Percentiles rank a stretch among this genome's conserved stretches.
Evolutionary conservation across 305 asterid genomes (phyloP).

Genomic region (Vinca major): DNA sequence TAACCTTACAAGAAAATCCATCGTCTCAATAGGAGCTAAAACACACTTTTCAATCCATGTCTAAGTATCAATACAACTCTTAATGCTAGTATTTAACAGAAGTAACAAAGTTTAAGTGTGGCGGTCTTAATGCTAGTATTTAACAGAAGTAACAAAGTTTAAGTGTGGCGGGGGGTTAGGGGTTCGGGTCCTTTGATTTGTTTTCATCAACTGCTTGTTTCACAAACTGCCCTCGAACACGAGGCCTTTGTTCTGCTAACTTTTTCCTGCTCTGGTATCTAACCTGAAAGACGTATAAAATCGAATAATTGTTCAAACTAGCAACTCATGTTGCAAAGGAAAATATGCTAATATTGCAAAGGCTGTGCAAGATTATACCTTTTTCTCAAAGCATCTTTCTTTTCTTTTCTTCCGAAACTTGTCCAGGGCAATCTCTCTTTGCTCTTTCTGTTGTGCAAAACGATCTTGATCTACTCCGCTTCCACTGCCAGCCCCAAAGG

Average conservation of each 20-base stretch:
- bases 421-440: slow-evolving; percentile 36
- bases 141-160: slow-evolving; percentile 4
- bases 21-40: too few relatives aligned
- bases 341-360: neutral
- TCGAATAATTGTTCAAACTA: neutral
- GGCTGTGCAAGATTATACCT: slow-evolving; percentile 19
- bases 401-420: slow-evolving; percentile 44
- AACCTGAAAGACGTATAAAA: slow-evolving; percentile 22
- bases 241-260: slow-evolving; percentile 45
- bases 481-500: slow-evolving; percentile 23
- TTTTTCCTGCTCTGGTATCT: slow-evolving; percentile 44
- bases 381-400: slow-evolving; percentile 45
- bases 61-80: too few relatives aligned
- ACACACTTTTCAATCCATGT: too few relatives aligned
- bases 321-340: neutral
- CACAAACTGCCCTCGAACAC: slow-evolving; percentile 44
- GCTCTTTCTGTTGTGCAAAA: slow-evolving; percentile 20
- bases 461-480: slow-evolving; percentile 28
- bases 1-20: too few relatives aligned
- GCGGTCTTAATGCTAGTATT: slow-evolving; percentile 15
- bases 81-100: slow-evolving; percentile 12
- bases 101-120: neutral
- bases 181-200: slow-evolving; percentile 22
- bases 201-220: slow-evolving; percentile 27
- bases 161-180: slow-evolving; percentile 17